These are phyloP conservation scores for Agrocybe praecox DNA, from an alignment of 768 basidiomycete species.

Conservation along the genomic window DNA sequence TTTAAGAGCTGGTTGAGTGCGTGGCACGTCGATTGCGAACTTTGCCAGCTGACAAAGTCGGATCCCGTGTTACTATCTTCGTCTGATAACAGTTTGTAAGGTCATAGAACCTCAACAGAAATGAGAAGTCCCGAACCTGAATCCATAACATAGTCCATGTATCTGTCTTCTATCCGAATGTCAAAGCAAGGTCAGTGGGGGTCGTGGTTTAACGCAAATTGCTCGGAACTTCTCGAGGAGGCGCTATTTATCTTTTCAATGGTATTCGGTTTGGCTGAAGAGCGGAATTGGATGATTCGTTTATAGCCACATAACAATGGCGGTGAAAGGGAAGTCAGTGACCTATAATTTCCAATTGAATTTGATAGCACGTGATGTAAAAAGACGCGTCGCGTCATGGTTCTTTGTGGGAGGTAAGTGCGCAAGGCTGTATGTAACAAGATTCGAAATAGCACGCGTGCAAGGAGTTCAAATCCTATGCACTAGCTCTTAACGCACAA, in stretches of 20 bases:
- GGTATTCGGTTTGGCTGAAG: neutral
- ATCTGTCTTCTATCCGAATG: no score
- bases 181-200: no score
- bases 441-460: no score
- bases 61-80: constrained; percentile 15
- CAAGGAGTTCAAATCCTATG: no score
- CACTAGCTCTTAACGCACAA: no score
- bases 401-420: no score
- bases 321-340: neutral
- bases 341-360: neutral
- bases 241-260: neutral
- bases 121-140: neutral
- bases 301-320: neutral
- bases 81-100: neutral
- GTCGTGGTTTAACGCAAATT: no score
- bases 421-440: no score
- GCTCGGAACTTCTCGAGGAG: no score
- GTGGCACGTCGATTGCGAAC: constrained; percentile 28
- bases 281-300: neutral
- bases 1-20: constrained; percentile 28
- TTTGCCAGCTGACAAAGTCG: constrained; percentile 33
- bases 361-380: neutral
- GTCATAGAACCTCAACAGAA: neutral
- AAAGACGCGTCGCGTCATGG: neutral
- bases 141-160: neutral